Evolutionary conservation across 2,329 filamentous ascomycete species (phyloP).

Genomic region (Fusarium foetens): DNA sequence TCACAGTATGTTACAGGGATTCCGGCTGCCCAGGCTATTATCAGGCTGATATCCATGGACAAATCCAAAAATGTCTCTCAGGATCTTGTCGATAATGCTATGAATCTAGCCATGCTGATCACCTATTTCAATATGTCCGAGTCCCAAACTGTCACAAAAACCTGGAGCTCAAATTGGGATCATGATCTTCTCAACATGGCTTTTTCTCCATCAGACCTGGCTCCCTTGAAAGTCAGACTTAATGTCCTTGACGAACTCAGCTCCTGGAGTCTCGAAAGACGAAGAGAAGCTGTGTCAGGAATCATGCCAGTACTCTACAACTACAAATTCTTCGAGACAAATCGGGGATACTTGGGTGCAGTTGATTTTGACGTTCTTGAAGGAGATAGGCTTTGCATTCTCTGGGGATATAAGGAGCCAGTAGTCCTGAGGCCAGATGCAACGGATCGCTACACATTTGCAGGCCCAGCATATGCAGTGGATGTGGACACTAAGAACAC

Average conservation of each 20-base stretch:
- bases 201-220: background rate
- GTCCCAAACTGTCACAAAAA: background rate
- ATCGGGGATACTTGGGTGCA: background rate
- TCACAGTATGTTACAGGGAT: background rate
- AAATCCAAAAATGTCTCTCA: background rate
- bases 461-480: background rate
- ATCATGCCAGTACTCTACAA: background rate
- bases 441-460: background rate
- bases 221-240: background rate
- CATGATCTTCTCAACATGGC: background rate
- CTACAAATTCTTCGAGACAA: constrained; percentile 4
- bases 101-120: constrained; percentile 9
- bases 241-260: background rate
- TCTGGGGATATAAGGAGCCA: background rate
- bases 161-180: background rate
- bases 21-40: background rate
- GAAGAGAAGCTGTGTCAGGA: background rate
- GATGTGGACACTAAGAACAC: background rate
- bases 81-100: background rate
- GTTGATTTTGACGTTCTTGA: background rate
- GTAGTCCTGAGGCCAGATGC: constrained; percentile 3
- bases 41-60: background rate
- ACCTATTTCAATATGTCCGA: background rate
- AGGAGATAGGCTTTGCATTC: background rate
- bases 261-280: background rate